A percentile compares a stretch with the other conserved stretches of the same genome.
Conservation (phyloP, 2,329 filamentous ascomycete genomes). For the Fusarium bulbicola region DNA sequence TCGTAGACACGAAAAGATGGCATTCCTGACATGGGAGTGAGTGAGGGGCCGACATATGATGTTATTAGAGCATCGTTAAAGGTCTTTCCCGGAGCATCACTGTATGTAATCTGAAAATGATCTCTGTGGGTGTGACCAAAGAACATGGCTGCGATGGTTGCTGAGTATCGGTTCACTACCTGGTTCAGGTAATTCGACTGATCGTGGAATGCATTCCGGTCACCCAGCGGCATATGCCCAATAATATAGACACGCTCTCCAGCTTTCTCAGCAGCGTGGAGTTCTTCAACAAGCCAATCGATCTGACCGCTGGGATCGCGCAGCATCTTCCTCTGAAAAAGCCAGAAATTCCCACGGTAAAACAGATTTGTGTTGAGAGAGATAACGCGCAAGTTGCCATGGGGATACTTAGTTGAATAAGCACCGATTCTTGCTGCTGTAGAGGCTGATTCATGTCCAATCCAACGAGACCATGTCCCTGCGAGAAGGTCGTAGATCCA, state of each 20-base stretch:
- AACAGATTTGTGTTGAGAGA: slow-evolving; percentile 69
- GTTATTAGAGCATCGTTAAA: slow-evolving; percentile 56
- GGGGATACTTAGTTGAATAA: slow-evolving; percentile 58
- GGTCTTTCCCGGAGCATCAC: slow-evolving; percentile 53
- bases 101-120: slow-evolving; percentile 65
- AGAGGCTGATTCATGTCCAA: slow-evolving; percentile 47
- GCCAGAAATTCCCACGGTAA: slow-evolving; percentile 66
- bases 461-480: slow-evolving; percentile 57
- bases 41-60: slow-evolving; percentile 63
- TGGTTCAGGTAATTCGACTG: slow-evolving; percentile 62
- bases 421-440: slow-evolving; percentile 54
- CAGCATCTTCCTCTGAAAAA: slow-evolving; percentile 61
- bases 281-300: slow-evolving; percentile 62
- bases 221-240: slow-evolving; percentile 65
- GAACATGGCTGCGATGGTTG: slow-evolving; percentile 64
- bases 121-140: slow-evolving; percentile 67
- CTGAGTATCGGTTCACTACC: slow-evolving; percentile 62
- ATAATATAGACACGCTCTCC: slow-evolving; percentile 65
- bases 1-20: slow-evolving; percentile 68
- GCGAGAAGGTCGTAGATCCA: slow-evolving; percentile 64
- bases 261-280: slow-evolving; percentile 61
- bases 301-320: slow-evolving; percentile 62
- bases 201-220: slow-evolving; percentile 61
- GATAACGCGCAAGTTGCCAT: slow-evolving; percentile 63
- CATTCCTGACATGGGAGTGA: slow-evolving; percentile 64